phyloP scores from a whole-genome alignment of 345 rosid genomes.

The Eucalyptus rudis region DNA sequence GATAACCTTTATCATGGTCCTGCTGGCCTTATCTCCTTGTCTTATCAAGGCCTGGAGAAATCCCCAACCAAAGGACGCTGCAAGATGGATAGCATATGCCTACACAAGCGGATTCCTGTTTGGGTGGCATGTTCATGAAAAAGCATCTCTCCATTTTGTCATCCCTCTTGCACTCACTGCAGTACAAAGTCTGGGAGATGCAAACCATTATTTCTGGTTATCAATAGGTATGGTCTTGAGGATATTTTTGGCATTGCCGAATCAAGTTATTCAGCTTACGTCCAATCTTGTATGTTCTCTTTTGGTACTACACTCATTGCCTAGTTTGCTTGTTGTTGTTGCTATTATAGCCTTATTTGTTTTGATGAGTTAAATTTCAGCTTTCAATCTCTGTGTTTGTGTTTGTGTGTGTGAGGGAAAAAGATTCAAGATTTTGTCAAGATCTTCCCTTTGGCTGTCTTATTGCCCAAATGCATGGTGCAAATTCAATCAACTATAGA shows the following conservation, averaged over 20 bases:
- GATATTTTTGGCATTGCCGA: background rate
- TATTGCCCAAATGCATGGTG: background rate
- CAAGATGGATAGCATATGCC: conserved; percentile 78
- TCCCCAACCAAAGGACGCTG: conserved; percentile 34
- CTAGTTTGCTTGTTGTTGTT: background rate
- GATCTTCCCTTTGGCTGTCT: background rate
- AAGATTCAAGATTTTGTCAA: background rate
- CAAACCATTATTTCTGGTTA: conserved; percentile 71
- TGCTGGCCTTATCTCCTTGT: conserved; percentile 70
- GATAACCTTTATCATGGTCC: conserved; percentile 54
- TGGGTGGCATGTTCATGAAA: conserved; percentile 99
- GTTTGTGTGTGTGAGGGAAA: background rate
- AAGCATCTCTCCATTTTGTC: conserved; percentile 87
- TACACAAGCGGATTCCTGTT: conserved; percentile 82
- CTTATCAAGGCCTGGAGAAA: conserved; percentile 65
- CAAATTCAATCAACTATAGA: background rate
- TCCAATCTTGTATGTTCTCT: background rate
- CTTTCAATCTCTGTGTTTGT: background rate
- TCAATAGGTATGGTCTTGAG: conserved; percentile 47
- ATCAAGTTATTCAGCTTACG: background rate
- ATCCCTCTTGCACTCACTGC: conserved; percentile 75
- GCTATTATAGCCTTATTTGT: background rate
- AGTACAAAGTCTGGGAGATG: conserved; percentile 62
- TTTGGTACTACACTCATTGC: background rate
- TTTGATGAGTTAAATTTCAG: background rate